Percentiles rank a stretch among this genome's conserved stretches.
Evolutionary conservation across 805 yeast species (phyloP).

Genomic region (Candida railenensis): DNA sequence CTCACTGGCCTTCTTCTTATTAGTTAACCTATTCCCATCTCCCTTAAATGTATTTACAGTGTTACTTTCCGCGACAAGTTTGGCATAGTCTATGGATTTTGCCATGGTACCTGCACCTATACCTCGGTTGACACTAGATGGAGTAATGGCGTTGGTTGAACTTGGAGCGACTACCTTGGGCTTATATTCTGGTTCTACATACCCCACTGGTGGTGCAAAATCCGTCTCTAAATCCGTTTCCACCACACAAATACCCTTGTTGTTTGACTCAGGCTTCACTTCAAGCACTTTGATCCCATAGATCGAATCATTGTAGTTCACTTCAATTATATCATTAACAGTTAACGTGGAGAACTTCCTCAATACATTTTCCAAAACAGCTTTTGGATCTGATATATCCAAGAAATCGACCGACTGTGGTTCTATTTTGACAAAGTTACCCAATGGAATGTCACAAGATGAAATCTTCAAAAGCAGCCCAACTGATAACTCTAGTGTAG

Average conservation of each 20-base stretch:
- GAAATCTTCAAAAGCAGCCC: constrained; percentile 80
- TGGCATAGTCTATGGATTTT: constrained; percentile 61
- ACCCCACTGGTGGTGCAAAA: constrained; percentile 98
- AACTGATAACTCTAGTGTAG: constrained; percentile 64
- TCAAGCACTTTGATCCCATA: constrained; percentile 84
- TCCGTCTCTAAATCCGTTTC: constrained; percentile 97
- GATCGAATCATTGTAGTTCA: constrained; percentile 75
- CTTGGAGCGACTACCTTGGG: constrained; percentile 41
- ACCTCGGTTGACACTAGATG: constrained; percentile 32
- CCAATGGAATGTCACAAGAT: constrained; percentile 78
- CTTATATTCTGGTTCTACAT: constrained; percentile 80
- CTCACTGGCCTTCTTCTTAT: constrained; percentile 35
- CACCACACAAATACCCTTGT: constrained; percentile 82
- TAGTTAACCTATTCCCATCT: constrained; percentile 70
- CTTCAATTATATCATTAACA: constrained; percentile 78
- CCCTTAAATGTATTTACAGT: constrained; percentile 47
- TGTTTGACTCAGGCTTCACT: constrained; percentile 69
- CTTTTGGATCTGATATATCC: constrained; percentile 93
- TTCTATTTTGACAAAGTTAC: constrained; percentile 86
- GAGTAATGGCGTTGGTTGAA: constrained; percentile 27
- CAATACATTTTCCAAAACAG: constrained; percentile 89
- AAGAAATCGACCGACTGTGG: constrained; percentile 94
- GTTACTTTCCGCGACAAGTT: constrained; percentile 44
- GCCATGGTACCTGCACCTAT: constrained; percentile 76
- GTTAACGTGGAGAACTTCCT: constrained; percentile 88